phyloP scores from a whole-genome alignment of 2,329 filamentous ascomycete species.

The Akanthomyces dipterigenus region DNA sequence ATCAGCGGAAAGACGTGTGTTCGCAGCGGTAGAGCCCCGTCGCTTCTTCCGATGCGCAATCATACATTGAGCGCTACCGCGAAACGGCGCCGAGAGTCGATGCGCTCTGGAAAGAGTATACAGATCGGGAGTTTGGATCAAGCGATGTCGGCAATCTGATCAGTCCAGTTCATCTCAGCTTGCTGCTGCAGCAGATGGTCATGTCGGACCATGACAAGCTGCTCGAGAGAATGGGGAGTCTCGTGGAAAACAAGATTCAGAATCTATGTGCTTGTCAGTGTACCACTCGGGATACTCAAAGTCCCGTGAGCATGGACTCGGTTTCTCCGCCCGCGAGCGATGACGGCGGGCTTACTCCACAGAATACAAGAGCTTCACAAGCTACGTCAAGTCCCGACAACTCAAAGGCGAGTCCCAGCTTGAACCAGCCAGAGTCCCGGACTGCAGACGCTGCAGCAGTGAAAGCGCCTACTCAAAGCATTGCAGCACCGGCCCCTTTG shows the following conservation, averaged over 20 bases:
- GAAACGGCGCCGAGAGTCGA: background rate
- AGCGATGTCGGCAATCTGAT: background rate
- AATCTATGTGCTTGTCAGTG: background rate
- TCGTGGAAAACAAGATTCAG: background rate
- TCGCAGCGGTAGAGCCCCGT: background rate
- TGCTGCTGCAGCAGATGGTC: background rate
- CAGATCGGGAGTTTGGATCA: background rate
- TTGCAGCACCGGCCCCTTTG: too few species aligned
- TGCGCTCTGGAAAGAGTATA: background rate
- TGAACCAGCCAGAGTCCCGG: background rate
- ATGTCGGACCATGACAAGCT: background rate
- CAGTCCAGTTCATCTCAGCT: background rate
- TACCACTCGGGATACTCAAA: too few species aligned
- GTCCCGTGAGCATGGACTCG: too few species aligned
- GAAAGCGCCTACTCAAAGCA: too few species aligned
- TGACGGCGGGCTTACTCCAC: background rate
- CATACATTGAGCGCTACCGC: background rate
- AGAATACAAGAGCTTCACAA: background rate
- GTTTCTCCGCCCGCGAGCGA: too few species aligned
- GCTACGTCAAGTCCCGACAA: background rate
- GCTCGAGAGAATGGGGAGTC: background rate
- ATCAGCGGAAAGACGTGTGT: slow-evolving; percentile 14
- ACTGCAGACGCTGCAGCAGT: background rate
- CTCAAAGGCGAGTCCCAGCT: background rate
- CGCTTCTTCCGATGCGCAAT: background rate